Evolutionary conservation across 495 filamentous ascomycete species (phyloP).

Genomic region (Tuber calosporum): DNA sequence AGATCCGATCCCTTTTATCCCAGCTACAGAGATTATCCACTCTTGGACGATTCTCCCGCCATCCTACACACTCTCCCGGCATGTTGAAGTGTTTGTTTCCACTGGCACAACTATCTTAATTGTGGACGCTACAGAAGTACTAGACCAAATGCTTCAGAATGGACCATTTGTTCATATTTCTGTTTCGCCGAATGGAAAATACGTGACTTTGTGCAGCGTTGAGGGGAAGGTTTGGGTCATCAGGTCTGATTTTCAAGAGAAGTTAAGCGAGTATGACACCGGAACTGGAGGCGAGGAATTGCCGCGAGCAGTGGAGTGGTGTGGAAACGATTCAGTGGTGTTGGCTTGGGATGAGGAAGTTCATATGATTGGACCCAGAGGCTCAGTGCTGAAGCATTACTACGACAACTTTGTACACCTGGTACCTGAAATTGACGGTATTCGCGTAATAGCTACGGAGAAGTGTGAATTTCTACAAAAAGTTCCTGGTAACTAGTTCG

Average conservation of each 20-base stretch:
- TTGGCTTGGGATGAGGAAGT: constrained; percentile 97
- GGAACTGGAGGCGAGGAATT: constrained; percentile 62
- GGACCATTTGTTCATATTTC: constrained; percentile 86
- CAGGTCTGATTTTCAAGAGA: constrained; percentile 84
- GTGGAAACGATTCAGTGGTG: constrained; percentile 88
- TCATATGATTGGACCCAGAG: constrained; percentile 83
- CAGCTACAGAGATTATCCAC: constrained; percentile 52
- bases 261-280: constrained; percentile 86
- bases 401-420: constrained; percentile 90
- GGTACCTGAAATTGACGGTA: constrained; percentile 79
- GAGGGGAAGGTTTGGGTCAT: constrained; percentile 89
- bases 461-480: constrained; percentile 93
- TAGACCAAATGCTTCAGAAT: constrained; percentile 81
- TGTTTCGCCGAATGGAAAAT: constrained; percentile 84
- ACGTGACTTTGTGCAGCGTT: constrained; percentile 74
- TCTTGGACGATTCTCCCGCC: constrained; percentile 89
- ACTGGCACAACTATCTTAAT: constrained; percentile 78
- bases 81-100: constrained; percentile 86
- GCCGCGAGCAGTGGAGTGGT: constrained; percentile 88
- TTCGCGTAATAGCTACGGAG: constrained; percentile 79
- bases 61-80: constrained; percentile 81
- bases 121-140: constrained; percentile 78
- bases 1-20: constrained; percentile 51
- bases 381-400: constrained; percentile 70
- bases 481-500: constrained; percentile 54